Evolutionary conservation across 2,329 filamentous ascomycete species (phyloP), one percentile per base, ranked within the genome.

Genomic region (Hawksworthiomyces lignivorus): DNA sequence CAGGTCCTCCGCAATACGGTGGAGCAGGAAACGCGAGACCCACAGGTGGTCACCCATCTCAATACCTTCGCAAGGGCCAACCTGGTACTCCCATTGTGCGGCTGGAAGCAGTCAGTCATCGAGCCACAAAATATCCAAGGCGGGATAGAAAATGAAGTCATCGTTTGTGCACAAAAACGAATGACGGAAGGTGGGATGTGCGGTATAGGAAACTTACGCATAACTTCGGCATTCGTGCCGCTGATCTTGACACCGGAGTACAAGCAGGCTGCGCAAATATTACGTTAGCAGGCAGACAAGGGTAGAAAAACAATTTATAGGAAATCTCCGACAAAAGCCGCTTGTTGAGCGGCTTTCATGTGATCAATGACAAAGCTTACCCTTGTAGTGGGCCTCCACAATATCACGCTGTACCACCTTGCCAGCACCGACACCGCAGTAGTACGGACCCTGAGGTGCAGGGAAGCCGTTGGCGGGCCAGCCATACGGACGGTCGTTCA

Each of bases 381-480:
- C 65, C 60, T 70, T 70, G 62, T 70, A 70, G 56, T 94, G 87
- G 51, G 86, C 83, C 73, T 97, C 90, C 54, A 98, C 89, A 50
- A 98, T 90, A 62, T 98, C 90, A 72, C 90, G 84, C 81, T 89
- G 90, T 69, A 94, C 92, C 59, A 97, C 92, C 76, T 92, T 94
- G 72, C 89, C 88, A 54, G 87, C 85, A 56, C 92, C 92, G 48
- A 96, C 90, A 85, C 90, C 92, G 66, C 90, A 96, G 83, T 94
- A 95, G 77, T 94, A 94, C 49, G 87, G 87, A 52, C 88, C 88
- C 70, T 94, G 88, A 54, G 89, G 87, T 63, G 85, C 88, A 51
- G 88, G 88, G 82, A 82, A 94, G 59, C 87, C 87, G 60, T 82
- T 81, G 67, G 78, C 78, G 61, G 84, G 84, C 86, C 87, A 94